phyloP scores from a whole-genome alignment of 164 flowering plant genomes.

The Umbilicus rupestris region DNA sequence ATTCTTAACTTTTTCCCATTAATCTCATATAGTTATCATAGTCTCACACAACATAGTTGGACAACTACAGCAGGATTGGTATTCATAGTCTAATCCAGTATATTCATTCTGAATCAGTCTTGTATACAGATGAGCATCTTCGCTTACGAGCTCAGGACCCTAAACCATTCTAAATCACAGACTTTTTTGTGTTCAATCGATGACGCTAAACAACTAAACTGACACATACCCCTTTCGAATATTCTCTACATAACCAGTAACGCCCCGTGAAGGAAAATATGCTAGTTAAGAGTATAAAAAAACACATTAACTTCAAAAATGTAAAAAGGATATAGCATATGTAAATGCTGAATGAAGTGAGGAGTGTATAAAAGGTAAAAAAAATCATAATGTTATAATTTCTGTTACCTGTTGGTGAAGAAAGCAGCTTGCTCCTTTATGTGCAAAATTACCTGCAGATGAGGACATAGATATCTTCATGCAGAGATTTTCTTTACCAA shows the following conservation, averaged over 20 bases:
- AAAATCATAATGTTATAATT: background rate
- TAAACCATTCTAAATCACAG: constrained; percentile 5
- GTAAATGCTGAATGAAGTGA: no score
- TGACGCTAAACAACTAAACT: background rate
- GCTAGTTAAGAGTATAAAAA: no score
- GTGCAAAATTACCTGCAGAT: background rate
- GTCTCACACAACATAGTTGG: background rate
- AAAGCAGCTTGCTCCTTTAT: no score
- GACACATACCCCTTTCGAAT: background rate
- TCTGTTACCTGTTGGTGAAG: background rate
- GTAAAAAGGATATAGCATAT: no score
- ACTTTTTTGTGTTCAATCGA: no score
- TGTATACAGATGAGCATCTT: background rate
- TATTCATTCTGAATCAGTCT: background rate
- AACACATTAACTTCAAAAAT: no score
- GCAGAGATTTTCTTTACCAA: background rate
- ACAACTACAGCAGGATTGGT: background rate
- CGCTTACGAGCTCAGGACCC: background rate
- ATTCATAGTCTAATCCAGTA: background rate
- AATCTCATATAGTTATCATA: background rate
- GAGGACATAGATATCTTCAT: background rate
- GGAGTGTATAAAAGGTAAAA: background rate
- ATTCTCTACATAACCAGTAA: background rate
- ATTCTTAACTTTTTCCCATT: constrained; percentile 6
- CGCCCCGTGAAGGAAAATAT: background rate